Evolutionary conservation across 2,329 filamentous ascomycete genomes (phyloP), one percentile per base, ranked within the genome.

Genomic region (Verruconis gallopava): DNA sequence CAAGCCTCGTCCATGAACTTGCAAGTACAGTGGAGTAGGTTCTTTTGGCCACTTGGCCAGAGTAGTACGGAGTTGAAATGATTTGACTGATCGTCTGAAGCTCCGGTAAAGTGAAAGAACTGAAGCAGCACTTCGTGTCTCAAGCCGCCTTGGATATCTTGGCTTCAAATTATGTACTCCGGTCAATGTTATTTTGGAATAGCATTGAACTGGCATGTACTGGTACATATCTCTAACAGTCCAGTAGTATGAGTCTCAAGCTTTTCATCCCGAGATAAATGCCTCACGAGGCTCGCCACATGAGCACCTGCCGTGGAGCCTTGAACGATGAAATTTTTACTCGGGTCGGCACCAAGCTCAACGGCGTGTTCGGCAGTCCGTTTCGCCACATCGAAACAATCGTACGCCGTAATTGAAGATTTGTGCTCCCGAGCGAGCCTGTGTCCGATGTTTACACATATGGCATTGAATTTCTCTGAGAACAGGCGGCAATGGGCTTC

Each of bases 241-340:
- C 42, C 42, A 12, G 42, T 44, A 14, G 40, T 21, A 19, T 35
- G 42, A 9, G 42, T 21, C 3, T 32, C n/a, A 6, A 44, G 37
- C 25, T 39, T 30, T 15, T 44, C 25, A 15, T 44, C 42, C 12
- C 42, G 35, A 11, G 42, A 21, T 4, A 44, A 37, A 34, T 40
- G 42, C 15, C 22, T 30, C 13, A 40, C 13, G 18, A 65, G 64
- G 0, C 64, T 62, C 0, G 66, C 59, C 43, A 72, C 62, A 49
- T 72, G 71, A n/a, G 65, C 70, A 3, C 69, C 69, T 0, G 68
- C 68, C 2, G 66, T 69, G 3, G 63, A 65, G n/a, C 70, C 70
- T 4, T 68, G 66, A 0, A 72, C 51, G 13, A 71, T 57, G 47
- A 72, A 67, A 4, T 67, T 68, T 38, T 56, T 59, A 3, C 50